Percentiles rank a stretch among this genome's conserved stretches.
phyloP scores from a whole-genome alignment of 768 basidiomycete genomes.

The Hysterangium stoloniferum region DNA sequence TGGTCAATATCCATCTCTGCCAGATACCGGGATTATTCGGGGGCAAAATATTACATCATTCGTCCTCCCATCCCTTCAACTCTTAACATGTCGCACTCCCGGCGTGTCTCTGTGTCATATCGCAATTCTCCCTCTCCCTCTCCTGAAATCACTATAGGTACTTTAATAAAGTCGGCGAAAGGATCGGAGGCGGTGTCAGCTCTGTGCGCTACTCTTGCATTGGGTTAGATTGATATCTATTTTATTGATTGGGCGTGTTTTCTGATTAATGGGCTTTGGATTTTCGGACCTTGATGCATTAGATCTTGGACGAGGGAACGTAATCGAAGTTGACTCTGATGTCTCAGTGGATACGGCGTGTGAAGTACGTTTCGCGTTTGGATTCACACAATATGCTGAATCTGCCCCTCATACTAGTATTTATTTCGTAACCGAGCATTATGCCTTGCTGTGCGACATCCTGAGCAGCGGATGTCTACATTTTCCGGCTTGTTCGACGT shows the following conservation, averaged over 20 bases:
- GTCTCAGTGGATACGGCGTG: constrained; percentile 77
- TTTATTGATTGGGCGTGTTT: background rate
- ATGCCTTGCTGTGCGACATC: constrained; percentile 58
- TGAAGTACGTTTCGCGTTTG: constrained; percentile 41
- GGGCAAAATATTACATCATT: too few relatives aligned
- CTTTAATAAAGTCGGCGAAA: background rate
- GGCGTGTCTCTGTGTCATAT: constrained; percentile 10
- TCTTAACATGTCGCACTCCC: constrained; percentile 4
- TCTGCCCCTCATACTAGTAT: background rate
- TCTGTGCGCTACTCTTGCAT: background rate
- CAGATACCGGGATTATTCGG: too few relatives aligned
- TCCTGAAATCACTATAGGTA: background rate
- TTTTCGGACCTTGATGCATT: background rate
- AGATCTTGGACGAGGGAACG: constrained; percentile 14
- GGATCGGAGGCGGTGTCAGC: constrained; percentile 1
- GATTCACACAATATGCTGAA: background rate
- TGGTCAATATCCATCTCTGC: too few relatives aligned
- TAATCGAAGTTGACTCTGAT: constrained; percentile 61
- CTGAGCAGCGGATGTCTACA: constrained; percentile 18
- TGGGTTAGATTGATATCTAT: constrained; percentile 2
- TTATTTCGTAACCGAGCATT: constrained; percentile 44
- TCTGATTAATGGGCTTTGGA: background rate
- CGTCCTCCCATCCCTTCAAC: background rate
- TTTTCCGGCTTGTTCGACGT: constrained; percentile 71
- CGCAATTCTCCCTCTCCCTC: background rate